These are phyloP conservation scores for Theobroma cacao DNA, from an alignment of 345 rosid species.

Conservation along the genomic window DNA sequence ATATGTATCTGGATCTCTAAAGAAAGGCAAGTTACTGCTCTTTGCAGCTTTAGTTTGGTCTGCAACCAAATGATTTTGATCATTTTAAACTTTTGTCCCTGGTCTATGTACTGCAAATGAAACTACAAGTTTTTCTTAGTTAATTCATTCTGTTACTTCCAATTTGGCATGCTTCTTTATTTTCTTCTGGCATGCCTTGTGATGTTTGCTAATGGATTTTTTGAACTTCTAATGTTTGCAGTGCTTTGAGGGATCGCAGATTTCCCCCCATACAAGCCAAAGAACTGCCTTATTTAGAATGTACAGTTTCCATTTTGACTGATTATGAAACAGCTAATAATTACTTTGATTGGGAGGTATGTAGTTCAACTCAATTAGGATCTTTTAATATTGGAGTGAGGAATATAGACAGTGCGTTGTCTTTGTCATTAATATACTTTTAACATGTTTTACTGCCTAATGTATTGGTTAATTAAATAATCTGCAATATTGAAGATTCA, in stretches of 20 bases:
- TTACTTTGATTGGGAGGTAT: conserved; percentile 98
- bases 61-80: neutral
- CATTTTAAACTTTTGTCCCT: neutral
- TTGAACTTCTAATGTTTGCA: conserved; percentile 28
- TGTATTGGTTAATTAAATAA: neutral
- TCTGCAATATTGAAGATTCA: neutral
- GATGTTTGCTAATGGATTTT: neutral
- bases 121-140: neutral
- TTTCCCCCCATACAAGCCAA: conserved; percentile 90
- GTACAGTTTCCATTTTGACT: conserved; percentile 87
- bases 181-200: neutral
- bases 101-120: neutral
- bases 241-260: conserved; percentile 97
- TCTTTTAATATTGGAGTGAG: neutral
- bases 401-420: neutral
- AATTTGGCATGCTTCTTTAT: neutral
- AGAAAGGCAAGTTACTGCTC: neutral
- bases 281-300: conserved; percentile 87
- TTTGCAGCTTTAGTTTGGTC: neutral
- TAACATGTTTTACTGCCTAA: neutral
- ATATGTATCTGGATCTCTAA: neutral
- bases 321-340: conserved; percentile 73
- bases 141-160: neutral
- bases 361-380: conserved; percentile 18
- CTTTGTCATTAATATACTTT: neutral